phyloP scores from a whole-genome alignment of 1,284 basidiomycete genomes.

The Ustilago crameri region DNA sequence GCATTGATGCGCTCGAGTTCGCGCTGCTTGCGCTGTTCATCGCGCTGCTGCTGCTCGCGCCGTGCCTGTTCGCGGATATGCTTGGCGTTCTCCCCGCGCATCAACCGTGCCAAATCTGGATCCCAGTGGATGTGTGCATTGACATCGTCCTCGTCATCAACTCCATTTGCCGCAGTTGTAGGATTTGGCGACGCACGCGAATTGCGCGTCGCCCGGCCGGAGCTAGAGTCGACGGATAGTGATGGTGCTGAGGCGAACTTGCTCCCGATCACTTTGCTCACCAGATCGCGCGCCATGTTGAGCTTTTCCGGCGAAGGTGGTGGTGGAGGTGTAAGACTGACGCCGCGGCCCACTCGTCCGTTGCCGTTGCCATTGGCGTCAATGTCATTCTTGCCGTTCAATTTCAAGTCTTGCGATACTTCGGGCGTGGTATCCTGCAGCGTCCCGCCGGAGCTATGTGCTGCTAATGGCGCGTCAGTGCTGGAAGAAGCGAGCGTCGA shows the following conservation, averaged over 20 bases:
- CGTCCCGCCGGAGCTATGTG: neutral
- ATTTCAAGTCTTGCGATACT: no score
- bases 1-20: conserved; percentile 15
- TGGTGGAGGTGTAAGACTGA: conserved; percentile 39
- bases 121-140: conserved; percentile 37
- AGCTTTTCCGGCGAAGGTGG: conserved; percentile 30
- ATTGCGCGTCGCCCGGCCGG: conserved; percentile 12
- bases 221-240: neutral
- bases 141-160: conserved; percentile 3
- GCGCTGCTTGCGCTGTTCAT: conserved; percentile 20
- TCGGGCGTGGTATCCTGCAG: neutral
- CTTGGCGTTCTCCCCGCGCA: conserved; percentile 46
- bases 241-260: conserved; percentile 6
- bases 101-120: conserved; percentile 50
- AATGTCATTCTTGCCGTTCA: no score
- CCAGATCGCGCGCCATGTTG: conserved; percentile 34
- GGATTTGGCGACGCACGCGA: conserved; percentile 6
- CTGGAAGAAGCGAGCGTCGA: conserved; percentile 6
- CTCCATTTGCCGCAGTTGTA: neutral
- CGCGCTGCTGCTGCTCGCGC: conserved; percentile 29
- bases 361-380: neutral
- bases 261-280: conserved; percentile 25
- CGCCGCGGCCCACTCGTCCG: conserved; percentile 5
- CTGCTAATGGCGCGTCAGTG: neutral
- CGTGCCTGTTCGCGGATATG: conserved; percentile 49